Conservation (phyloP, 2,329 filamentous ascomycete genomes). For the Epichloe amarillans region DNA sequence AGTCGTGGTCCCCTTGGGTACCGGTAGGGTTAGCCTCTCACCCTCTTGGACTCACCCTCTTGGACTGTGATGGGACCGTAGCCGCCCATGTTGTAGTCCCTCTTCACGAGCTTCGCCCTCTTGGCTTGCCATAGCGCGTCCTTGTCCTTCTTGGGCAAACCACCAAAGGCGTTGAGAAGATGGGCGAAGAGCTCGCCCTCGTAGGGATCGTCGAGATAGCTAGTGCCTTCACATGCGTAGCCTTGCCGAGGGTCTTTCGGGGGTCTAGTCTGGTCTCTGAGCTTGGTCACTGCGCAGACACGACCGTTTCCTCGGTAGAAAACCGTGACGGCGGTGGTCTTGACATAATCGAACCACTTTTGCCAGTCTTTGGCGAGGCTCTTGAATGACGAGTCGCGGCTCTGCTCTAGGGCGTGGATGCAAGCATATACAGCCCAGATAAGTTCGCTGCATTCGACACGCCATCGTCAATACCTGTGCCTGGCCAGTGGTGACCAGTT, state of each 20-base stretch:
- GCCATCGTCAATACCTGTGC: neutral
- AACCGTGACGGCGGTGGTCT: conserved; percentile 21
- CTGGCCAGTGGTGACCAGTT: neutral
- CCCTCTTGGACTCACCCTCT: conserved; percentile 25
- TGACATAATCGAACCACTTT: conserved; percentile 26
- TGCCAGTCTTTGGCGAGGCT: conserved; percentile 24
- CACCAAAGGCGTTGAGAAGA: conserved; percentile 26
- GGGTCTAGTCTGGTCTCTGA: conserved; percentile 20
- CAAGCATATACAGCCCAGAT: conserved; percentile 29
- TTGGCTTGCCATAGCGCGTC: conserved; percentile 25
- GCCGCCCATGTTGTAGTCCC: conserved; percentile 22
- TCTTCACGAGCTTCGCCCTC: conserved; percentile 22
- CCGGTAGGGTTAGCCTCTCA: conserved; percentile 2
- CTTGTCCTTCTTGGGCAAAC: conserved; percentile 19
- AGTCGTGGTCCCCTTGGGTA: neutral
- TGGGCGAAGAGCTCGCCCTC: conserved; percentile 29
- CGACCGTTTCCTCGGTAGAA: conserved; percentile 24
- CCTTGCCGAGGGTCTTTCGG: conserved; percentile 15
- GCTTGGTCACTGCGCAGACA: conserved; percentile 26
- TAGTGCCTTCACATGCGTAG: conserved; percentile 23
- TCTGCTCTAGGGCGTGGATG: conserved; percentile 23
- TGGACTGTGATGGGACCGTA: conserved; percentile 28
- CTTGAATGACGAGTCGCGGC: conserved; percentile 9
- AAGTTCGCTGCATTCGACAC: conserved; percentile 19
- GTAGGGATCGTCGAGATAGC: conserved; percentile 26